Base-by-base conservation (phyloP, 441 rosid genomes). In the California macrophylla region DNA sequence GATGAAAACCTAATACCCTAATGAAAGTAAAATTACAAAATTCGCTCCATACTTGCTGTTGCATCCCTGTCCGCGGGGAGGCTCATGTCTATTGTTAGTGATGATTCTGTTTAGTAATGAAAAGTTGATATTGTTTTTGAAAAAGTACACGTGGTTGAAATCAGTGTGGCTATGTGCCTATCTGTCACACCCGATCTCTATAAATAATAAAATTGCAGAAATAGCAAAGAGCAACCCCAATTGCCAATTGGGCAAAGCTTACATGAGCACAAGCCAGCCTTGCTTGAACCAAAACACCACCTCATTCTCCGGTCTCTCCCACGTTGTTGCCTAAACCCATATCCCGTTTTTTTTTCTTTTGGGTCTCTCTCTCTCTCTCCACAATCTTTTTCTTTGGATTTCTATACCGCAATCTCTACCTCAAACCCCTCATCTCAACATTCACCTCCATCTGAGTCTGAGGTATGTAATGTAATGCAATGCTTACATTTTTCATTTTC, bases 221-320 rank as follows among this genome's bases (percentile, higher is more conserved):
- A 40, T 40, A 40, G 47, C 47, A 40, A 40, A 40, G 12, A 40
- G 47, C 15, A 40, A 10, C 15, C 47, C 47, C 15, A 40, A 40
- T 9, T 40, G 47, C 30, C 2, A 29, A 29, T 1, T 29, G 30
- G 30, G 30, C 30, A 29, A 29, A 4, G 2, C 4, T 1, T 0
- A 30, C 34, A 30, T 6, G 34, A 30, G 5, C 23, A 36, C 64
- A 34, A 34, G 24, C 64, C 26, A 24, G 40, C 23, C 18, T 3
- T 62, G 34, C 38, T 13, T 62, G 66, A 25, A 3, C 4, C 20
- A 15, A 6, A 50, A n/a, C 58, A n/a, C 42, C 20, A 29, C 85
- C 89, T 67, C 71, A 73, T 82, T 84, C 62, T 4, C 72, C 84
- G 82, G 75, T 79, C 73, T 69, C 78, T 84, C 84, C 74, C 82